phyloP scores from a whole-genome alignment of 2,329 filamentous ascomycete species.

The Fusarium sp. region DNA sequence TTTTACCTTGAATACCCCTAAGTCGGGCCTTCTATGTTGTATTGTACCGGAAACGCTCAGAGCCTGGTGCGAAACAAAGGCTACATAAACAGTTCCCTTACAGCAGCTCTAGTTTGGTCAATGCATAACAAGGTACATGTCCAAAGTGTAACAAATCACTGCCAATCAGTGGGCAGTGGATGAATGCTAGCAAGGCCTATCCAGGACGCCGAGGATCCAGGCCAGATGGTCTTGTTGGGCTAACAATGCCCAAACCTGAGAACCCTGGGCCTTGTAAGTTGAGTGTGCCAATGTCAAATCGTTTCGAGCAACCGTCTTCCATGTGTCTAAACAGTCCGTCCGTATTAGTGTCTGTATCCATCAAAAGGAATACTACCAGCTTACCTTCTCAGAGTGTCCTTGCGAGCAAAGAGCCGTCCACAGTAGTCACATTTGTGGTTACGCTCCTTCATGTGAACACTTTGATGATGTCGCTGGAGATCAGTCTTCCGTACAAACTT shows the following conservation, averaged over 20 bases:
- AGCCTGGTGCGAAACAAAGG: background rate
- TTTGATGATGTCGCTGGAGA: conserved; percentile 73
- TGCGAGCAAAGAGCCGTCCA: conserved; percentile 79
- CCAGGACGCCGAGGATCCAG: conserved; percentile 38
- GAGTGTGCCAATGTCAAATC: conserved; percentile 71
- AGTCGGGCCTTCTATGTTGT: background rate
- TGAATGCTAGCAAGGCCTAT: conserved; percentile 15
- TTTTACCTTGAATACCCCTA: conserved; percentile 12
- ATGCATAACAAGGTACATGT: background rate
- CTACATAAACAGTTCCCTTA: background rate
- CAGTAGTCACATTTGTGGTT: conserved; percentile 81
- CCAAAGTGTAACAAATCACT: background rate
- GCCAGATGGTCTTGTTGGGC: conserved; percentile 34
- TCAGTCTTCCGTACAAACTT: conserved; percentile 89
- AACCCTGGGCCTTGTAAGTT: conserved; percentile 59
- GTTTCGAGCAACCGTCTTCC: conserved; percentile 81
- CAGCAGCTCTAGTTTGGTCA: background rate
- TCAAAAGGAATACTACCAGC: conserved; percentile 35
- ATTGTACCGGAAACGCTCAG: background rate
- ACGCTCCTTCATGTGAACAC: conserved; percentile 81
- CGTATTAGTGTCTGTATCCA: conserved; percentile 10
- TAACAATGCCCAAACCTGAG: conserved; percentile 38
- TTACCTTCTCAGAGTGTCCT: conserved; percentile 86
- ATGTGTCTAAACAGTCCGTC: conserved; percentile 71
- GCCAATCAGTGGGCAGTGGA: background rate